Conservation (phyloP, 192 early-diverging fungal species). For the Coemansia sp. region DNA sequence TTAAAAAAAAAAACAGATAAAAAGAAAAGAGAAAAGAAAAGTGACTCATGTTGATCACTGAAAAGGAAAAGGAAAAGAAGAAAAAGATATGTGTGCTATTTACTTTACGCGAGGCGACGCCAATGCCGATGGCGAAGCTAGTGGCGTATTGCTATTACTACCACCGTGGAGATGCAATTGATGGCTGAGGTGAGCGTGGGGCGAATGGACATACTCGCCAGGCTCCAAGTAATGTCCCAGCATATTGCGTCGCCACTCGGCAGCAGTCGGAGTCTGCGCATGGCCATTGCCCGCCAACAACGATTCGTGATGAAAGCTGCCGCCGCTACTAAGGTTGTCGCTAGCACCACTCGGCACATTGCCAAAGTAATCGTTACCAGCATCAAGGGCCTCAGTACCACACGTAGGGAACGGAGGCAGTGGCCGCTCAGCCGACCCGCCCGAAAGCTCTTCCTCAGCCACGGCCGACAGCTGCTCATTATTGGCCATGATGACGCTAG, state of each 20-base stretch:
- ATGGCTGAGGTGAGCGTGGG: neutral
- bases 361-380: slow-evolving; percentile 38
- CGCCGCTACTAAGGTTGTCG: slow-evolving; percentile 5
- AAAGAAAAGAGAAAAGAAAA: neutral
- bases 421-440: neutral
- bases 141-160: neutral
- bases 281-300: neutral
- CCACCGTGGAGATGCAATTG: slow-evolving; percentile 4
- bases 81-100: neutral
- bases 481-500: slow-evolving; percentile 10
- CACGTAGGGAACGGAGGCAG: slow-evolving; percentile 12
- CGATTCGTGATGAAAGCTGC: neutral
- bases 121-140: slow-evolving; percentile 15
- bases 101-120: slow-evolving; percentile 38
- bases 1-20: slow-evolving; percentile 4
- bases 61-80: neutral
- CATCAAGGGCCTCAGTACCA: neutral
- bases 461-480: neutral
- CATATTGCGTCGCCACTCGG: slow-evolving; percentile 39
- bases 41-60: neutral
- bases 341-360: slow-evolving; percentile 9
- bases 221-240: slow-evolving; percentile 21
- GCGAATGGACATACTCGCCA: slow-evolving; percentile 1
- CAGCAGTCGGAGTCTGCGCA: slow-evolving; percentile 12
- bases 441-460: neutral